phyloP scores from a whole-genome alignment of 176 grass and related monocot genomes.

The Carex cristatella region DNA sequence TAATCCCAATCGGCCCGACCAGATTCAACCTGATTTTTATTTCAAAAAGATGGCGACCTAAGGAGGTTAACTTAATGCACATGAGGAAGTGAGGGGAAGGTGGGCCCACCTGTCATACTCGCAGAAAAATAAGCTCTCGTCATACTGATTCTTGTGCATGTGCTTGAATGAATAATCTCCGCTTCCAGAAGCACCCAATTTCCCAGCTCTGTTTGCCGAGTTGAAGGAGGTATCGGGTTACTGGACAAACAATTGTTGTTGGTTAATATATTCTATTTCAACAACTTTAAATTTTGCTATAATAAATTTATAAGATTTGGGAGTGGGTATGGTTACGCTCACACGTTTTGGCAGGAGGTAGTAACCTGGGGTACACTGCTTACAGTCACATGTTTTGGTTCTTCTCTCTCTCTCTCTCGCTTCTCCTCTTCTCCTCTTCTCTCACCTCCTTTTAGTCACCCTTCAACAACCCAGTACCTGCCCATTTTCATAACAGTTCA shows the following conservation, averaged over 20 bases:
- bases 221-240: slow-evolving; percentile 78
- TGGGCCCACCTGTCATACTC: slow-evolving; percentile 78
- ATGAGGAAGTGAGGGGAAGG: too few relatives aligned
- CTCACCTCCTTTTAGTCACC: slow-evolving; percentile 63
- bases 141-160: slow-evolving; percentile 98
- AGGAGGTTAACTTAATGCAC: too few relatives aligned
- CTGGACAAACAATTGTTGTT: slow-evolving; percentile 24
- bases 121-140: slow-evolving; percentile 97
- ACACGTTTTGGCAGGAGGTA: slow-evolving; percentile 89
- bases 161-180: slow-evolving; percentile 99
- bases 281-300: background rate
- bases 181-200: slow-evolving; percentile 73
- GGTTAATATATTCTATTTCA: background rate
- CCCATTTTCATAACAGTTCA: slow-evolving; percentile 42
- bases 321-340: slow-evolving; percentile 17
- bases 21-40: too few relatives aligned
- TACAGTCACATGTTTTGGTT: slow-evolving; percentile 69
- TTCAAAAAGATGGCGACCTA: too few relatives aligned
- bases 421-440: background rate
- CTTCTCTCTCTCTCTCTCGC: slow-evolving; percentile 17
- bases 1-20: too few relatives aligned
- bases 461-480: slow-evolving; percentile 36
- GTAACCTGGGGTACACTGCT: slow-evolving; percentile 85
- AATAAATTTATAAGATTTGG: background rate
- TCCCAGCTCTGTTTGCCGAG: slow-evolving; percentile 69